These are phyloP conservation scores for Penicillium maclennaniae DNA, from an alignment of 495 filamentous ascomycete species.

Conservation along the genomic window DNA sequence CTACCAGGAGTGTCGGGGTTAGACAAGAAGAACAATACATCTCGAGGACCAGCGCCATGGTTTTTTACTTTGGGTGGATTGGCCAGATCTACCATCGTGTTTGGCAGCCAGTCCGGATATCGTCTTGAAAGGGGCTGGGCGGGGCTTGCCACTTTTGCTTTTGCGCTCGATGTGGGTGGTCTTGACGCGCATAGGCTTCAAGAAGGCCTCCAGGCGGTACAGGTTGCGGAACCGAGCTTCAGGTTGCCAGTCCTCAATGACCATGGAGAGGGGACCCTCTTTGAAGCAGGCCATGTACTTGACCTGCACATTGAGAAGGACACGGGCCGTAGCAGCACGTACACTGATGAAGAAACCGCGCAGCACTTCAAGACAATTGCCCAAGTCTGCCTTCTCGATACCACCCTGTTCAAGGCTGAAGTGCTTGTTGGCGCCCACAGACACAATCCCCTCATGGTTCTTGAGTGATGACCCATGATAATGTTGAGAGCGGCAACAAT, in stretches of 20 bases:
- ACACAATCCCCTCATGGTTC: constrained; percentile 27
- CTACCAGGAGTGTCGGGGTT: neutral
- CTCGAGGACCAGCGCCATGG: constrained; percentile 38
- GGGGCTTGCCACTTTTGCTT: constrained; percentile 30
- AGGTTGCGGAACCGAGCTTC: constrained; percentile 2
- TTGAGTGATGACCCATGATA: constrained; percentile 40
- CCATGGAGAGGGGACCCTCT: constrained; percentile 23
- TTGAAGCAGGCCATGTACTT: constrained; percentile 43
- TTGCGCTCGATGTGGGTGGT: constrained; percentile 36
- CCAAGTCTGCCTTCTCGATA: constrained; percentile 31
- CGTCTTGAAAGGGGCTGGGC: constrained; percentile 37
- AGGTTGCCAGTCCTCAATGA: constrained; percentile 22
- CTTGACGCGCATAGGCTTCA: constrained; percentile 43
- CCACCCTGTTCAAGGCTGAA: constrained; percentile 24
- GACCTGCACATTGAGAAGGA: constrained; percentile 59
- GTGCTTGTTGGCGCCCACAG: constrained; percentile 40
- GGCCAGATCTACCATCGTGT: constrained; percentile 30
- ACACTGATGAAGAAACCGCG: constrained; percentile 68
- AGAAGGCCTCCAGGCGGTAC: constrained; percentile 36
- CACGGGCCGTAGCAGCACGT: constrained; percentile 58
- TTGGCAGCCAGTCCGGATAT: constrained; percentile 45
- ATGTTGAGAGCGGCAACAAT: constrained; percentile 54
- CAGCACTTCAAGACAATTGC: constrained; percentile 45
- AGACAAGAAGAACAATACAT: constrained; percentile 45
- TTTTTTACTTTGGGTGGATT: constrained; percentile 32